These are phyloP conservation scores for Rhododendron williamsianum DNA, from an alignment of 148 eudicot species.

Conservation along the genomic window DNA sequence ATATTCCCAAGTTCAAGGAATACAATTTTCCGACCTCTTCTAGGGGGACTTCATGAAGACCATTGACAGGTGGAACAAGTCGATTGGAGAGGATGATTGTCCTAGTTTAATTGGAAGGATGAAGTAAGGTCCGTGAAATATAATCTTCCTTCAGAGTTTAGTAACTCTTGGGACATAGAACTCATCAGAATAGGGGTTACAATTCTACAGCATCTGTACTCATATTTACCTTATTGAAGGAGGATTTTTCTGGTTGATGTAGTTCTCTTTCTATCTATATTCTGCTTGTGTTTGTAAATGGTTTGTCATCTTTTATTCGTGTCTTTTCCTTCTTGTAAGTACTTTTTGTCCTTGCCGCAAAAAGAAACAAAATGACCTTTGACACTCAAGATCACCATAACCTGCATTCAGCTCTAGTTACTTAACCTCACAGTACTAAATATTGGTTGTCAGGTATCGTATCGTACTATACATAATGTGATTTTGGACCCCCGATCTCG, in stretches of 20 bases:
- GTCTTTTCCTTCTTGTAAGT: background rate
- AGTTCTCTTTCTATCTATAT: background rate
- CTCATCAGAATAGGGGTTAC: background rate
- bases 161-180: background rate
- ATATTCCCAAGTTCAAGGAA: background rate
- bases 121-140: too few relatives aligned
- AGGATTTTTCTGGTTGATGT: background rate
- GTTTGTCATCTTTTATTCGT: background rate
- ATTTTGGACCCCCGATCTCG: background rate
- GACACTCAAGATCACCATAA: slow-evolving; percentile 1
- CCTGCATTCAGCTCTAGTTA: background rate
- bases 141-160: background rate
- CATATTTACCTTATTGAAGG: background rate
- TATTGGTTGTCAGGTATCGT: background rate
- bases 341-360: background rate
- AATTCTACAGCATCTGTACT: background rate
- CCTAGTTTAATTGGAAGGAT: background rate
- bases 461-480: background rate
- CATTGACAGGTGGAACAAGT: background rate
- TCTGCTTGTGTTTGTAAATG: background rate
- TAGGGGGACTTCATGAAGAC: background rate
- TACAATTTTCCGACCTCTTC: background rate
- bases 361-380: background rate
- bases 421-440: background rate
- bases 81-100: background rate